Evolutionary conservation across 192 early-diverging fungal genomes (phyloP).

Genomic region (Coemansia pectinata): DNA sequence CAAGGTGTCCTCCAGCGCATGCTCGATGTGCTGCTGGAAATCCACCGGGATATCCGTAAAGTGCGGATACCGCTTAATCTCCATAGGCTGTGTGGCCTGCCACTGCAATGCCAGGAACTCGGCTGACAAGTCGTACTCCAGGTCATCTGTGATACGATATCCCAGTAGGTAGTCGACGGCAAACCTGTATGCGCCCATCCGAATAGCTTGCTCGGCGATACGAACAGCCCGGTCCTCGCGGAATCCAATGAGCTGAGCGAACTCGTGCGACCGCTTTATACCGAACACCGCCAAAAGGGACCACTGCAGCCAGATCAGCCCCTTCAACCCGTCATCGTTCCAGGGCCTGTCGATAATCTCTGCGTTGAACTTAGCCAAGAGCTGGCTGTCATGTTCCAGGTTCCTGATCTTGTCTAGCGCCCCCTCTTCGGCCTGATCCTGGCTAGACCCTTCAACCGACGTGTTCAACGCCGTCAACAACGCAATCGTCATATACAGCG

Average conservation of each 20-base stretch:
- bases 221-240: constrained; percentile 52
- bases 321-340: constrained; percentile 52
- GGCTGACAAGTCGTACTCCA: constrained; percentile 46
- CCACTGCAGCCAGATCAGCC: constrained; percentile 64
- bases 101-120: constrained; percentile 44
- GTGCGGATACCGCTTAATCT: constrained; percentile 31
- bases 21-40: constrained; percentile 58
- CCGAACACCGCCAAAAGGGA: constrained; percentile 57
- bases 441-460: constrained; percentile 18
- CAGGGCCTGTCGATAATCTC: constrained; percentile 48
- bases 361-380: constrained; percentile 38
- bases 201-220: constrained; percentile 59
- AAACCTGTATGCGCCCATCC: constrained; percentile 62
- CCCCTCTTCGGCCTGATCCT: constrained; percentile 32
- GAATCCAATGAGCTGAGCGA: constrained; percentile 48
- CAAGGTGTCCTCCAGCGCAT: constrained; percentile 56
- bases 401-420: constrained; percentile 48
- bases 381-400: constrained; percentile 40
- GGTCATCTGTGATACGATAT: constrained; percentile 47
- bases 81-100: constrained; percentile 14
- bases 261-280: constrained; percentile 51
- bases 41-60: constrained; percentile 39
- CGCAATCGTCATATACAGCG: constrained; percentile 36
- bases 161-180: constrained; percentile 65
- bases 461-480: constrained; percentile 40